phyloP scores from a whole-genome alignment of 2,329 filamentous ascomycete genomes.

The Bipolaris cookei region DNA sequence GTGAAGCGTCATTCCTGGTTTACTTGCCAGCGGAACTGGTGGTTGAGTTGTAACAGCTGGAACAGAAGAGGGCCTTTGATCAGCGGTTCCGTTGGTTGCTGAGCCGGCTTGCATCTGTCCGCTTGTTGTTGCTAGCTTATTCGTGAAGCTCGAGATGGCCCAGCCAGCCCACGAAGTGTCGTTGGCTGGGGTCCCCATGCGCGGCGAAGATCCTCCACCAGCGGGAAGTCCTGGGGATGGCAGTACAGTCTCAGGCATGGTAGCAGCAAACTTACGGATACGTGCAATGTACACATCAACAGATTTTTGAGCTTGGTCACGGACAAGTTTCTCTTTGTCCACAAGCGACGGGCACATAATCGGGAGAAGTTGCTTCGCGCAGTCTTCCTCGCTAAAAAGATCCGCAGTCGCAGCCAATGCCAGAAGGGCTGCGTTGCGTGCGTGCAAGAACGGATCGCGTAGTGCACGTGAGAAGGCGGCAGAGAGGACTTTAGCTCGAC shows the following conservation, averaged over 20 bases:
- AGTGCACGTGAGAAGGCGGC: conserved; percentile 90
- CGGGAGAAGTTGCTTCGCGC: conserved; percentile 81
- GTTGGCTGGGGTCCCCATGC: conserved; percentile 80
- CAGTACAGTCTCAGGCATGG: conserved; percentile 80
- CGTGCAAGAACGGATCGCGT: conserved; percentile 93
- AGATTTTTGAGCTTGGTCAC: conserved; percentile 89
- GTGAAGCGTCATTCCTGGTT: conserved; percentile 40
- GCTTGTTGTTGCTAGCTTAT: conserved; percentile 82
- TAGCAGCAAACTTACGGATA: conserved; percentile 76
- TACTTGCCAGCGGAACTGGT: conserved; percentile 54
- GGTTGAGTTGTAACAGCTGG: conserved; percentile 58
- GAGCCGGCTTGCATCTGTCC: conserved; percentile 77
- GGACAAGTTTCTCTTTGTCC: conserved; percentile 93
- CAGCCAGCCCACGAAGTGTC: conserved; percentile 85
- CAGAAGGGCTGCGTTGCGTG: conserved; percentile 85
- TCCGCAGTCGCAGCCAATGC: conserved; percentile 86
- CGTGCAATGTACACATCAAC: conserved; percentile 84
- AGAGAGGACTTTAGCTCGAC: conserved; percentile 86
- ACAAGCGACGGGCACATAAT: conserved; percentile 82
- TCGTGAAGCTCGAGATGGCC: conserved; percentile 98
- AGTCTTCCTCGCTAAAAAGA: conserved; percentile 87
- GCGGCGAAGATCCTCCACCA: conserved; percentile 60
- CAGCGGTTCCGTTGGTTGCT: conserved; percentile 47
- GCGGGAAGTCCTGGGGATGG: conserved; percentile 65
- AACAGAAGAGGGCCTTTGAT: conserved; percentile 57